Percentiles rank a stretch among this genome's conserved stretches.
Evolutionary conservation across 305 asterid species (phyloP).

Genomic region (Fraxinus xanthoxyloides): DNA sequence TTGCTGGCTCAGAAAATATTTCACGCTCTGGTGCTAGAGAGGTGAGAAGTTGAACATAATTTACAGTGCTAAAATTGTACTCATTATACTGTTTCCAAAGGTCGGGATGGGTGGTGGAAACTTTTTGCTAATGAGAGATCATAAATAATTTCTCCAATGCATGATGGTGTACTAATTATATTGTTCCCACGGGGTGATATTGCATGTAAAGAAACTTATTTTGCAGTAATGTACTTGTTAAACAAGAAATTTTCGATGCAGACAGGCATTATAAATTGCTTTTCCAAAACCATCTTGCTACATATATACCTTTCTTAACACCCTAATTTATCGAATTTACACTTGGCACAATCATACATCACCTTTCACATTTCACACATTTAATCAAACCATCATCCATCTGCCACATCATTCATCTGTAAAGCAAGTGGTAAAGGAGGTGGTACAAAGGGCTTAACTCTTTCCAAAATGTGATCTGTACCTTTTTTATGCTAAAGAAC

Average conservation of each 20-base stretch:
- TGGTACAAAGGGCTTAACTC: too few relatives aligned
- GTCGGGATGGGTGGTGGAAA: neutral
- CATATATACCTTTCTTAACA: too few relatives aligned
- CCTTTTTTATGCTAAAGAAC: neutral
- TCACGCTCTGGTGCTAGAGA: conserved; percentile 80
- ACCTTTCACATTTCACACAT: too few relatives aligned
- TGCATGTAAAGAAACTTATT: neutral
- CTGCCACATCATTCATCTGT: too few relatives aligned
- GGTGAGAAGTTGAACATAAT: conserved; percentile 25
- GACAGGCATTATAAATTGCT: neutral
- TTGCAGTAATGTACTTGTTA: neutral
- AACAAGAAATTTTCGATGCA: neutral
- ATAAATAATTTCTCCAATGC: neutral
- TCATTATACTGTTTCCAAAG: neutral
- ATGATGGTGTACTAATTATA: neutral
- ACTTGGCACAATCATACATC: too few relatives aligned
- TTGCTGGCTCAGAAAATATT: conserved; percentile 87
- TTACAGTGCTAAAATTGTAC: neutral
- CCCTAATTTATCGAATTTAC: too few relatives aligned
- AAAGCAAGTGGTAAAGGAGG: too few relatives aligned
- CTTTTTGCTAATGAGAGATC: neutral
- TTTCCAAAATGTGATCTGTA: neutral
- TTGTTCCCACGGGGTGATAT: neutral
- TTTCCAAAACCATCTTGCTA: neutral
- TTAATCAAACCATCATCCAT: too few relatives aligned